Conservation (phyloP, 1,139 yeast species). For the Taphrina wiesneri region DNA sequence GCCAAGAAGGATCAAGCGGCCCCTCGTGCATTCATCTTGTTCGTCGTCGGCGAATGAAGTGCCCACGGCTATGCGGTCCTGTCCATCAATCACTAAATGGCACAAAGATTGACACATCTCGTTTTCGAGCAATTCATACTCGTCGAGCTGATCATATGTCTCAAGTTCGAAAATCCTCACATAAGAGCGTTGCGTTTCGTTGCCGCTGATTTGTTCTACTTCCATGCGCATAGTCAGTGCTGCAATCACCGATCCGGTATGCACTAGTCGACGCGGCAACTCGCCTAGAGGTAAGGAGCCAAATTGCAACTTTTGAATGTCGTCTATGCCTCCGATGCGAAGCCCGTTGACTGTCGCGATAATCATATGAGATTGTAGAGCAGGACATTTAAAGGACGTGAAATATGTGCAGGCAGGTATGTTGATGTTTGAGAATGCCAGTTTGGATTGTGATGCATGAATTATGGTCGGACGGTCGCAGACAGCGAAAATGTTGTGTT, state of each 20-base stretch:
- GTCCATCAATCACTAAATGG: conserved; percentile 25
- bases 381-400: conserved; percentile 23
- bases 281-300: conserved; percentile 39
- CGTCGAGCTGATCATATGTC: conserved; percentile 34
- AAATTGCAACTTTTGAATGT: conserved; percentile 39
- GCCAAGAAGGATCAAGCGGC: conserved; percentile 37
- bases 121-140: conserved; percentile 37
- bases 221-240: conserved; percentile 39
- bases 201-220: conserved; percentile 38
- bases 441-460: conserved; percentile 36
- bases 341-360: conserved; percentile 38
- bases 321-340: conserved; percentile 39
- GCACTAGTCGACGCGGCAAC: conserved; percentile 38
- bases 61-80: conserved; percentile 39
- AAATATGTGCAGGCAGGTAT: conserved; percentile 32
- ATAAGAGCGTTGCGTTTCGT: conserved; percentile 38
- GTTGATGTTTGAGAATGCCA: conserved; percentile 38
- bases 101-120: conserved; percentile 40
- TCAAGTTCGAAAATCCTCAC: conserved; percentile 38
- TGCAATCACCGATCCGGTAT: conserved; percentile 34
- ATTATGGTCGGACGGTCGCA: conserved; percentile 40
- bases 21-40: conserved; percentile 38
- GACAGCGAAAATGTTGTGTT: conserved; percentile 36
- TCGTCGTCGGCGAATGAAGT: conserved; percentile 38
- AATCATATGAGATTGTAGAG: conserved; percentile 34